Percentiles rank a stretch among this genome's conserved stretches.
phyloP scores from a whole-genome alignment of 345 rosid species.

The Acer yangbiense region DNA sequence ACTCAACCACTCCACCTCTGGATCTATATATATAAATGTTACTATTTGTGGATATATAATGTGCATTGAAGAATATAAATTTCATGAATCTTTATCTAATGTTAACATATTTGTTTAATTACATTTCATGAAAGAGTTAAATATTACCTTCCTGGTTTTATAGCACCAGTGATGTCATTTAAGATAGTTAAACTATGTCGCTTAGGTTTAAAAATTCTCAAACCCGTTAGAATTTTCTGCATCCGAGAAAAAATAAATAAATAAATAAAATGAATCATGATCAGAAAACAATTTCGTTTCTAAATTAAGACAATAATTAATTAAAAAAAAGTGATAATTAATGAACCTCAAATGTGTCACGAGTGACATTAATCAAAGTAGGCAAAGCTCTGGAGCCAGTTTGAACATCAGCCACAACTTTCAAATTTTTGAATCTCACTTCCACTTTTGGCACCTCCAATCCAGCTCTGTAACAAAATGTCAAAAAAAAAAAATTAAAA shows the following conservation, averaged over 20 bases:
- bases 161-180: conserved; percentile 61
- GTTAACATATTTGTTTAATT: background rate
- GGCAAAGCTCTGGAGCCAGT: conserved; percentile 85
- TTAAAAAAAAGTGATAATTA: background rate
- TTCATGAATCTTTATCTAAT: too few relatives aligned
- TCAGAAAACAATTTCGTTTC: background rate
- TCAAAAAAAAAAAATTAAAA: background rate
- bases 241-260: background rate
- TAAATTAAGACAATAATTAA: background rate
- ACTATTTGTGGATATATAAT: background rate
- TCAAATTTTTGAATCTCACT: conserved; percentile 72
- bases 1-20: background rate
- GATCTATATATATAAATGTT: background rate
- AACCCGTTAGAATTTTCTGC: conserved; percentile 45
- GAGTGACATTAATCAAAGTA: conserved; percentile 68
- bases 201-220: conserved; percentile 55
- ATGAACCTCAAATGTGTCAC: conserved; percentile 63
- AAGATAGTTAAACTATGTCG: conserved; percentile 53
- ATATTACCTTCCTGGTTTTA: conserved; percentile 77
- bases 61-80: too few relatives aligned
- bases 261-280: background rate
- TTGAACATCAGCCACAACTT: conserved; percentile 58
- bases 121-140: too few relatives aligned
- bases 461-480: conserved; percentile 50
- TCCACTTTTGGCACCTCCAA: conserved; percentile 75